phyloP scores from a whole-genome alignment of 495 filamentous ascomycete genomes.

The Peziza echinospora region DNA sequence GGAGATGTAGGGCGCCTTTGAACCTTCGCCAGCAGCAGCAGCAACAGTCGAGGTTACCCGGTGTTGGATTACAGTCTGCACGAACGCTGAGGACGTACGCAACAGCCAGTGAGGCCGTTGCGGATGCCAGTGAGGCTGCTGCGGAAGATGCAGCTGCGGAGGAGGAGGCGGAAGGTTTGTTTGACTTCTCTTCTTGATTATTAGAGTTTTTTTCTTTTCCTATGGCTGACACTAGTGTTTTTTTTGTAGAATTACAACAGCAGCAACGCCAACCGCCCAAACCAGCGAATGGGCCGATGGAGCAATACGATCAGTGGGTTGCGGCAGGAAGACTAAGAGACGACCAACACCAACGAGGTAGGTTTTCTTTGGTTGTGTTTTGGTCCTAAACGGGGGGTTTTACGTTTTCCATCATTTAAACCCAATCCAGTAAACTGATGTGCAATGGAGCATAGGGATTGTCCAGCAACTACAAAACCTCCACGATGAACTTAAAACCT shows the following conservation, averaged over 20 bases:
- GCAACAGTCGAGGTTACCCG: too few species aligned
- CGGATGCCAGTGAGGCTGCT: too few species aligned
- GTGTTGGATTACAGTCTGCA: too few species aligned
- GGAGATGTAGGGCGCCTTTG: too few species aligned
- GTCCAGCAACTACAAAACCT: slow-evolving; percentile 74
- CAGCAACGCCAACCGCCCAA: background rate
- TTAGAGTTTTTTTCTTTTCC: too few species aligned
- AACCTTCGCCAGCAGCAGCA: too few species aligned
- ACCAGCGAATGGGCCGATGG: slow-evolving; percentile 41
- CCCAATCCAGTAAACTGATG: background rate
- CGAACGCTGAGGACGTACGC: too few species aligned
- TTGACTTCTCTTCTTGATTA: too few species aligned
- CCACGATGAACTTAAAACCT: slow-evolving; percentile 58
- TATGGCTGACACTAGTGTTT: background rate
- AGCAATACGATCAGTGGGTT: slow-evolving; percentile 72
- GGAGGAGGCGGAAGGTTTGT: background rate
- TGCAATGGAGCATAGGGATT: slow-evolving; percentile 33
- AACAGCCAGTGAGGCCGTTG: too few species aligned
- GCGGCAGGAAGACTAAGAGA: slow-evolving; percentile 47
- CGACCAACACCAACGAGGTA: slow-evolving; percentile 79
- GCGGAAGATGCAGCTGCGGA: background rate
- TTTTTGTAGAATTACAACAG: background rate
- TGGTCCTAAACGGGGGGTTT: background rate
- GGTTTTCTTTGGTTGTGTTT: slow-evolving; percentile 5
- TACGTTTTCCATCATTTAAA: background rate